These are phyloP conservation scores for Cystofilobasidium capitatum DNA, from an alignment of 768 basidiomycete genomes.

Conservation along the genomic window DNA sequence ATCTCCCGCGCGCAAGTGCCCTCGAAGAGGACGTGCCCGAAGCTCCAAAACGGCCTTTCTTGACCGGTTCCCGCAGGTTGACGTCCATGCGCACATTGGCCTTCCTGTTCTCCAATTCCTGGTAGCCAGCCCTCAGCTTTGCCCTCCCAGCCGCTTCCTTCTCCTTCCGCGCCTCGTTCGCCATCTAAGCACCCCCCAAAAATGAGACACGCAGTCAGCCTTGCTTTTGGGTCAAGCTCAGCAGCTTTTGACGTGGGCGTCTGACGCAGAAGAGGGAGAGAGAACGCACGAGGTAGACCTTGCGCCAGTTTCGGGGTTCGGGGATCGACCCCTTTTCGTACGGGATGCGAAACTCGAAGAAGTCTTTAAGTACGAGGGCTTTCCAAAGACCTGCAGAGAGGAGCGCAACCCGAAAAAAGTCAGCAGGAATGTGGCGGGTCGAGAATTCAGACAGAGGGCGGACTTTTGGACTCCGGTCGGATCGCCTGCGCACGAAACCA, in stretches of 20 bases:
- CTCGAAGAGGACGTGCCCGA: too few species aligned
- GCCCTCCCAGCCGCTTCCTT: conserved; percentile 11
- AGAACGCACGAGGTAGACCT: conserved; percentile 17
- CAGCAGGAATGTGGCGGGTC: neutral
- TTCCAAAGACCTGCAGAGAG: conserved; percentile 19
- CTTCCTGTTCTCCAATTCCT: conserved; percentile 2
- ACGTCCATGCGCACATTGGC: conserved; percentile 6
- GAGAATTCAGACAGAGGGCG: neutral
- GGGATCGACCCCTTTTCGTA: conserved; percentile 20
- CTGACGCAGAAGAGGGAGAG: neutral
- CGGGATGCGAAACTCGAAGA: conserved; percentile 22
- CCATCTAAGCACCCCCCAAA: neutral
- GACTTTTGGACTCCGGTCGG: conserved; percentile 2
- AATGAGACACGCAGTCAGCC: neutral
- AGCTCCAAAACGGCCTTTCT: neutral
- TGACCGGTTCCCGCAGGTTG: conserved; percentile 2
- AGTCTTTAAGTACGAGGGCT: conserved; percentile 10
- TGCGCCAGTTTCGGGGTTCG: conserved; percentile 22
- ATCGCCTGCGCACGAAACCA: conserved; percentile 9
- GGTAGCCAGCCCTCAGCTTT: conserved; percentile 14
- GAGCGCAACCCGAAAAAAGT: neutral
- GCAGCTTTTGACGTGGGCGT: neutral
- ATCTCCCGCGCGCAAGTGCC: too few species aligned
- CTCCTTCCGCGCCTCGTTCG: conserved; percentile 14
- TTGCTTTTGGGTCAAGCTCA: neutral